Evolutionary conservation across 2,329 filamentous ascomycete genomes (phyloP).

Genomic region (Botrytis medusae): DNA sequence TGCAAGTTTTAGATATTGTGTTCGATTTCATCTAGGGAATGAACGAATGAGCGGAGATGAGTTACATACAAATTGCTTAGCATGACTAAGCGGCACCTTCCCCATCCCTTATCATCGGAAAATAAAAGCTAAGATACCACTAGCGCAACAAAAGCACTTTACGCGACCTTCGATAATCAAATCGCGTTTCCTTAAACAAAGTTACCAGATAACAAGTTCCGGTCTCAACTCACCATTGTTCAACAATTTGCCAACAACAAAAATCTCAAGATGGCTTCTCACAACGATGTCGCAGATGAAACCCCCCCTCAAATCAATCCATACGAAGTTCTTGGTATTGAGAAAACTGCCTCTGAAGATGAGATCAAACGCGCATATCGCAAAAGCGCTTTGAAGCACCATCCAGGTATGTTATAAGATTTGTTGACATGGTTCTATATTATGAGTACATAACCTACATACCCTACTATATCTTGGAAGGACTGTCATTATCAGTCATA

Average conservation of each 20-base stretch:
- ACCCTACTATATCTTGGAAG: too few species aligned
- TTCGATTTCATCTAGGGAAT: neutral
- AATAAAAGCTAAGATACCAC: neutral
- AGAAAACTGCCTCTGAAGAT: conserved; percentile 68
- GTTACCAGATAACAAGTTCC: neutral
- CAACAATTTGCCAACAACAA: neutral
- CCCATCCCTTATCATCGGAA: neutral
- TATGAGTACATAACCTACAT: neutral
- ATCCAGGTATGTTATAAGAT: conserved; percentile 62
- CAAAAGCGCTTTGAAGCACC: conserved; percentile 82
- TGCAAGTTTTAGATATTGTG: neutral
- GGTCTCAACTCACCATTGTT: neutral
- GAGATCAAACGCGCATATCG: conserved; percentile 90
- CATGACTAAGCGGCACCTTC: conserved; percentile 1
- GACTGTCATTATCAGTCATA: neutral
- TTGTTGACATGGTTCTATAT: conserved; percentile 13
- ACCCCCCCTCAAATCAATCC: conserved; percentile 57
- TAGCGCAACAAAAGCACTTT: neutral
- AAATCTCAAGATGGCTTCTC: conserved; percentile 22
- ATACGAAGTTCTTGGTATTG: conserved; percentile 75
- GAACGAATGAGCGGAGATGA: too few species aligned
- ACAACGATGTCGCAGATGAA: conserved; percentile 35
- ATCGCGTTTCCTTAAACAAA: conserved; percentile 18
- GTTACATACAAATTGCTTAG: too few species aligned
- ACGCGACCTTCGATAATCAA: conserved; percentile 12